phyloP scores from a whole-genome alignment of 257 asterid genomes.

The Solanum neorickii region DNA sequence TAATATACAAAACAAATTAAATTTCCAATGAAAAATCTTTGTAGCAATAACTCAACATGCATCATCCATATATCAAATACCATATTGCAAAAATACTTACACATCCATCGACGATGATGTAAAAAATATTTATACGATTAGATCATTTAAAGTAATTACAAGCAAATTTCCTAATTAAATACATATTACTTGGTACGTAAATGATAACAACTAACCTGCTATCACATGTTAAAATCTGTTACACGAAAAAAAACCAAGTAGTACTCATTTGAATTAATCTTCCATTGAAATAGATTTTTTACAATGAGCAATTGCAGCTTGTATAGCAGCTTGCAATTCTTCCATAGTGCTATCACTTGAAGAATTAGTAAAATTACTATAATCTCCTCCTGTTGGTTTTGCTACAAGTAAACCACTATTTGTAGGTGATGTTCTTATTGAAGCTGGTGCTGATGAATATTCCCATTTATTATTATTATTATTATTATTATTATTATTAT shows the following conservation, averaged over 20 bases:
- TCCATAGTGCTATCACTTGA: slow-evolving; percentile 72
- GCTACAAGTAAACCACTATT: slow-evolving; percentile 72
- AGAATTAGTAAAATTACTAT: slow-evolving; percentile 5
- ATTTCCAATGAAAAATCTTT: background rate
- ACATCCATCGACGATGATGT: background rate
- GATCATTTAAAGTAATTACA: background rate
- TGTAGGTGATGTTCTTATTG: slow-evolving; percentile 65
- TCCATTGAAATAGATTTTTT: slow-evolving; percentile 53
- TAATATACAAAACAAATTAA: background rate
- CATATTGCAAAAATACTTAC: background rate
- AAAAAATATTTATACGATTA: background rate
- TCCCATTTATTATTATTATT: background rate
- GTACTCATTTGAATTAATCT: background rate
- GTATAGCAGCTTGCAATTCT: slow-evolving; percentile 82
- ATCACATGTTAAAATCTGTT: background rate
- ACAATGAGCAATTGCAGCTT: slow-evolving; percentile 91
- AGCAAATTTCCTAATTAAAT: background rate
- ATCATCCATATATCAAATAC: background rate
- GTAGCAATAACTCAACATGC: background rate
- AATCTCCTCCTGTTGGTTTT: slow-evolving; percentile 2
- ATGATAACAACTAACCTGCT: background rate
- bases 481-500: slow-evolving; percentile 12
- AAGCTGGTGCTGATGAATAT: slow-evolving; percentile 58
- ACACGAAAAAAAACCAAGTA: background rate
- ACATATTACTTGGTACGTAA: background rate